Percentiles rank a stretch among this genome's conserved stretches.
phyloP scores from a whole-genome alignment of 1,284 basidiomycete genomes.

The Mycosarcoma mackinlayi region DNA sequence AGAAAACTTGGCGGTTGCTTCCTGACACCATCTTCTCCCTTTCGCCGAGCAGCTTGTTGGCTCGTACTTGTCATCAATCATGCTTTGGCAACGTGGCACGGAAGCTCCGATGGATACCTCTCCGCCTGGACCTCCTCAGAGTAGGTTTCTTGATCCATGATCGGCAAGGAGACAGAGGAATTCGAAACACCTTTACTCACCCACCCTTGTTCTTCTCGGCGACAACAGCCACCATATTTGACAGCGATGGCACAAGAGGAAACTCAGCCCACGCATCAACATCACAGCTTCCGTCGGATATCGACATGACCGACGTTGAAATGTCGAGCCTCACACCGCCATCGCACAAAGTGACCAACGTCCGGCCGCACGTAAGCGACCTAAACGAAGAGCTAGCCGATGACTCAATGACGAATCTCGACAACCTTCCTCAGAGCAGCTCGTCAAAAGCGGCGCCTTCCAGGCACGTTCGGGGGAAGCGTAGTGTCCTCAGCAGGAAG shows the following conservation, averaged over 20 bases:
- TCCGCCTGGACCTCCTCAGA: constrained; percentile 40
- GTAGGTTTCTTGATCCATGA: constrained; percentile 28
- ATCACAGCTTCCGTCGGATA: constrained; percentile 14
- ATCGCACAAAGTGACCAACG: constrained; percentile 18
- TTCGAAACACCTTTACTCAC: too few relatives aligned
- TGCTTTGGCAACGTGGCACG: constrained; percentile 52
- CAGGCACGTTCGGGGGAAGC: constrained; percentile 25
- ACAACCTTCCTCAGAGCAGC: constrained; percentile 4
- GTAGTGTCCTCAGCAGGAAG: constrained; percentile 47
- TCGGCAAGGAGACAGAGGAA: not conserved
- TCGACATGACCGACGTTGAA: constrained; percentile 44
- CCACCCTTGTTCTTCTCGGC: not conserved
- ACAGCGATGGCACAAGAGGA: constrained; percentile 4
- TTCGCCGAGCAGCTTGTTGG: not conserved
- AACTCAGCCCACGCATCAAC: constrained; percentile 17
- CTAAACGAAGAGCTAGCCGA: constrained; percentile 25
- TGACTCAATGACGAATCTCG: constrained; percentile 30
- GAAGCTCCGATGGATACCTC: constrained; percentile 62
- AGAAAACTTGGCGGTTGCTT: constrained; percentile 6
- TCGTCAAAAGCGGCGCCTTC: constrained; percentile 8
- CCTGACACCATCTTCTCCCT: not conserved
- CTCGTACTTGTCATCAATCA: constrained; percentile 7
- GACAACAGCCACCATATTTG: constrained; percentile 28
- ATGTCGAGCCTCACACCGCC: constrained; percentile 53
- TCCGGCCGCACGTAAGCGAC: constrained; percentile 4